Percentiles rank a stretch among this genome's conserved stretches.
Evolutionary conservation across 495 filamentous ascomycete genomes (phyloP).

Genomic region (Hyaloscypha variabilis): DNA sequence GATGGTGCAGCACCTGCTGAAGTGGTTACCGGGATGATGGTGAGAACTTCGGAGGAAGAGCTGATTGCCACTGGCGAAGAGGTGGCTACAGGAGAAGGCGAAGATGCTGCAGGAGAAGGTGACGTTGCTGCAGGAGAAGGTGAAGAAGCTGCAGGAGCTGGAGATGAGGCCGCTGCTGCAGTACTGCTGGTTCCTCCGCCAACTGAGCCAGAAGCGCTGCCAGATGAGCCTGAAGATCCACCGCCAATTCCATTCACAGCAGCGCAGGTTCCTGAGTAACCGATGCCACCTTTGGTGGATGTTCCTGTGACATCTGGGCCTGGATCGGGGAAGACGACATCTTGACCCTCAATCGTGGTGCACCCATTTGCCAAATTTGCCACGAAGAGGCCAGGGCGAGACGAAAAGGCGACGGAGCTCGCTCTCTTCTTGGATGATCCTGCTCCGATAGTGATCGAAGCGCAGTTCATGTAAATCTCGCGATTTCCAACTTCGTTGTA

Average conservation of each 20-base stretch:
- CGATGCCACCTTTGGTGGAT: neutral
- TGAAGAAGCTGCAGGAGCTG: neutral
- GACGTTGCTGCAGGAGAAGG: neutral
- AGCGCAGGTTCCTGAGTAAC: constrained; percentile 34
- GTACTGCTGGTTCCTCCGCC: constrained; percentile 23
- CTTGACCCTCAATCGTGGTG: constrained; percentile 42
- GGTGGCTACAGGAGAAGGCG: too few relatives aligned
- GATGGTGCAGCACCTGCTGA: constrained; percentile 8
- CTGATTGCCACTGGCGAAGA: neutral
- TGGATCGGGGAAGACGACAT: constrained; percentile 73
- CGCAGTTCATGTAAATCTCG: constrained; percentile 73
- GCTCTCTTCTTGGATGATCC: constrained; percentile 31
- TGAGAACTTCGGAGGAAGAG: constrained; percentile 11
- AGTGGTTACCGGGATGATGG: neutral
- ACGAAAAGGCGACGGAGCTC: constrained; percentile 44
- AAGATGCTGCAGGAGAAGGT: too few relatives aligned
- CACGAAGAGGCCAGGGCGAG: constrained; percentile 59
- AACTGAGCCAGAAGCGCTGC: constrained; percentile 27
- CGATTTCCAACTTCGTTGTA: constrained; percentile 69
- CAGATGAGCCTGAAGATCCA: constrained; percentile 24
- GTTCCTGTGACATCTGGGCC: constrained; percentile 43
- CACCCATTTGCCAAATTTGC: constrained; percentile 48
- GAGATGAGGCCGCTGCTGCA: constrained; percentile 18
- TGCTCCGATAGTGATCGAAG: constrained; percentile 52
- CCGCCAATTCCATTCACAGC: constrained; percentile 33